A percentile compares a stretch with the other conserved stretches of the same genome.
These are phyloP conservation scores for Geosmithia morbida DNA, from an alignment of 2,329 filamentous ascomycete species.

Conservation along the genomic window DNA sequence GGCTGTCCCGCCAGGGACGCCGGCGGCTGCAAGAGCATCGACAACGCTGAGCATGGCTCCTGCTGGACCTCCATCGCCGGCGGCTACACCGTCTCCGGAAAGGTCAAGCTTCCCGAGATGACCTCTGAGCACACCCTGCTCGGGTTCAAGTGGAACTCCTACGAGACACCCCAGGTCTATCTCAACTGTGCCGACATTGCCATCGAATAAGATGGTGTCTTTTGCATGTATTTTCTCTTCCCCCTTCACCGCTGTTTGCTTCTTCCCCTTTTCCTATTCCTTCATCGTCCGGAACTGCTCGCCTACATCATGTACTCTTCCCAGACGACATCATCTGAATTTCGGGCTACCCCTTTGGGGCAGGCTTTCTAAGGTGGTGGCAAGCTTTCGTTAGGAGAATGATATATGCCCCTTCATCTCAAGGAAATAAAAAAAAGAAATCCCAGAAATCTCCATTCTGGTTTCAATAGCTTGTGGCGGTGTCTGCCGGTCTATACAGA, in stretches of 20 bases:
- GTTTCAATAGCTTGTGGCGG: too few relatives aligned
- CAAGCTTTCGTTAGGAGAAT: background rate
- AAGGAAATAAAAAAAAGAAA: too few relatives aligned
- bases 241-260: background rate
- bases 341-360: background rate
- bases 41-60: constrained; percentile 23
- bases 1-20: constrained; percentile 30
- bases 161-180: constrained; percentile 38
- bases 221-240: background rate
- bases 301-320: background rate
- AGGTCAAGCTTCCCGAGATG: constrained; percentile 33
- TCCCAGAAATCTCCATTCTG: too few relatives aligned
- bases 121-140: constrained; percentile 33
- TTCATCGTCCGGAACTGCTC: too few relatives aligned
- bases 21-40: constrained; percentile 29
- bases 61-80: constrained; percentile 37
- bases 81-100: constrained; percentile 36
- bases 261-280: background rate
- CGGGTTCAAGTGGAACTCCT: constrained; percentile 39
- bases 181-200: constrained; percentile 37
- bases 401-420: background rate
- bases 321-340: background rate
- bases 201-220: constrained; percentile 11
- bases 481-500: too few relatives aligned
- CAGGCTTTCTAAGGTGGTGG: background rate